A percentile compares a stretch with the other conserved stretches of the same genome.
These are phyloP conservation scores for Croton laevigatus DNA, from an alignment of 441 rosid species.

Conservation along the genomic window DNA sequence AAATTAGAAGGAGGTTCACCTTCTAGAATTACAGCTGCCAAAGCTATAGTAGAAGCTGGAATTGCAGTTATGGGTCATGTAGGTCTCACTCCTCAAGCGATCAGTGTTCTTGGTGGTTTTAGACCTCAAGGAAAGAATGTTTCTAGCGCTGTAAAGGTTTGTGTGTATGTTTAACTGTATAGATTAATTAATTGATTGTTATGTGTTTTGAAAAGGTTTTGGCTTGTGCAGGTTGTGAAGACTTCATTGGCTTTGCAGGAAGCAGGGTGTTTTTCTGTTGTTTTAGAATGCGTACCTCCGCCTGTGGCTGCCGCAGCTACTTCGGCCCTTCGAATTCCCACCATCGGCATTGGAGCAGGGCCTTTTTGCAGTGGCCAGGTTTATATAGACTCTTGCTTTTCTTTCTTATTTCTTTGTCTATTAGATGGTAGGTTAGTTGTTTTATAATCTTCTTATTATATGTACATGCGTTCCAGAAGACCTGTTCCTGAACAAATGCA, in stretches of 20 bases:
- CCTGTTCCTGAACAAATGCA: neutral
- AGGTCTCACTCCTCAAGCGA: conserved; percentile 91
- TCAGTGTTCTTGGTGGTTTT: conserved; percentile 91
- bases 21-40: conserved; percentile 77
- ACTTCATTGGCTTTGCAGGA: conserved; percentile 89
- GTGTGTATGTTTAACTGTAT: neutral
- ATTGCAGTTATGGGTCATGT: conserved; percentile 96
- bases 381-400: conserved; percentile 9
- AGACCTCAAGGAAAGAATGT: conserved; percentile 84
- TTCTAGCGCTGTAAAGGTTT: conserved; percentile 79
- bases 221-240: conserved; percentile 63
- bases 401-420: too few relatives aligned
- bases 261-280: conserved; percentile 84
- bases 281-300: conserved; percentile 81
- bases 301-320: conserved; percentile 96
- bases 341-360: conserved; percentile 93
- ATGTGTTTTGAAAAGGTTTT: conserved; percentile 20
- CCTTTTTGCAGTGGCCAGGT: conserved; percentile 96
- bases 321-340: conserved; percentile 73
- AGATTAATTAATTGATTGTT: neutral
- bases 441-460: neutral
- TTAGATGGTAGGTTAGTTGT: too few relatives aligned
- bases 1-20: conserved; percentile 86
- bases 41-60: conserved; percentile 84
- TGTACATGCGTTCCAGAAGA: neutral